These are phyloP conservation scores for Pseudonectria foliicola DNA, from an alignment of 2,329 filamentous ascomycete genomes.

Conservation along the genomic window DNA sequence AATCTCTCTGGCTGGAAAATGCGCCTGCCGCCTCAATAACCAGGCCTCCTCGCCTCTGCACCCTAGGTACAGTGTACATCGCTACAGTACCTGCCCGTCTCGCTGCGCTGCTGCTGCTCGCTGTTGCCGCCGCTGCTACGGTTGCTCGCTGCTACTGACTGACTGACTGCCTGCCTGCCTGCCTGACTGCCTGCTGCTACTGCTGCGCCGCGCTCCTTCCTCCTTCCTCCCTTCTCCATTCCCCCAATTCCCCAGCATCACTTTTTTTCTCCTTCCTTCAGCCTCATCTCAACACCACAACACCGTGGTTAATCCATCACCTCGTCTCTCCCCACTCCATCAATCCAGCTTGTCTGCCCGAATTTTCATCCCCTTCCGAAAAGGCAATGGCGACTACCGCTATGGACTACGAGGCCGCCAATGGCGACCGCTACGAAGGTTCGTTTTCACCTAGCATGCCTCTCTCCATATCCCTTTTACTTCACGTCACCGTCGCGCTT, in stretches of 20 bases:
- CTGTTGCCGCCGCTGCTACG: too few species aligned
- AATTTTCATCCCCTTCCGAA: slow-evolving; percentile 9
- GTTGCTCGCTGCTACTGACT: too few species aligned
- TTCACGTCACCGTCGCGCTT: not conserved
- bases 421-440: slow-evolving; percentile 62
- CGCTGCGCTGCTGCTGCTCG: too few species aligned
- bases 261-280: slow-evolving; percentile 19
- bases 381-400: slow-evolving; percentile 49
- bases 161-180: not conserved
- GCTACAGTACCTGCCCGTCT: too few species aligned
- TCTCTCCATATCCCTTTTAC: slow-evolving; percentile 2
- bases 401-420: slow-evolving; percentile 65
- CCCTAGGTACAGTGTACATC: too few species aligned
- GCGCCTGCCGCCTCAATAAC: too few species aligned
- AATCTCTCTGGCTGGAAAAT: too few species aligned
- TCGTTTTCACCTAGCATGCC: slow-evolving; percentile 20
- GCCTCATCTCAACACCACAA: slow-evolving; percentile 17
- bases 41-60: too few species aligned
- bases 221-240: slow-evolving; percentile 9
- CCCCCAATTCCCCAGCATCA: slow-evolving; percentile 15
- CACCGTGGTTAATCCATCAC: slow-evolving; percentile 20
- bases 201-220: slow-evolving; percentile 7
- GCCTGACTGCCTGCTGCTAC: not conserved
- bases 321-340: slow-evolving; percentile 14
- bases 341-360: slow-evolving; percentile 4